Evolutionary conservation across 306 rosid genomes (phyloP), one percentile per base, ranked within the genome.

Genomic region (Chamaecrista fasciculata): DNA sequence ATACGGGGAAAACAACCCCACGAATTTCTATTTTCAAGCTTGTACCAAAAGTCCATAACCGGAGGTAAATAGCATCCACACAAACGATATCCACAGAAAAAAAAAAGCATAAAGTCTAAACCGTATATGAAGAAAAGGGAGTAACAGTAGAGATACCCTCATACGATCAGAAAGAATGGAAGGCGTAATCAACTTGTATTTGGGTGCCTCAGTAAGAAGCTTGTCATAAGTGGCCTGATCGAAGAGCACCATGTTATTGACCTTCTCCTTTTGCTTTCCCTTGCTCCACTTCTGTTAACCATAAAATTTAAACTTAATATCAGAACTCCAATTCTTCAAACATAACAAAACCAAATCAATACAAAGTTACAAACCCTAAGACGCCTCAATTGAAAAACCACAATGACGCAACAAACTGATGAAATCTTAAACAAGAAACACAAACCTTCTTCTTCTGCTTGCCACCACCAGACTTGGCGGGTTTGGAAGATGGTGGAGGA

Each of bases 241-340:
- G 9, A 89, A 86, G 11, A 89, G 78, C 52, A 89, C 96, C 91
- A 80, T 80, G 83, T 89, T 89, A 61, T 89, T 89, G 36, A 86
- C 96, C 91, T 89, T 89, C 77, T 89, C 96, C 91, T 89, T 89
- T 1, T 89, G 91, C 86, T 89, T 89, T 46, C 95, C 95, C 80
- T 89, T 89, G 79, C 91, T 84, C 89, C 91, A 89, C 80, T 89
- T 88, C 95, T 86, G 84, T 62, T 51, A 49, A 40, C 5, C 57
- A 76, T 8, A 49, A 65, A 65, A 58, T 18, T 3, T 15, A 5
- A 37, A 56, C 2, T 49, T 19, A 62, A 46, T 11, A 23, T 18
- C 18, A 57, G 3, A 23, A 6, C 72, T 3, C n/a, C 39, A 19
- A n/a, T 26, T 62, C 34, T 1, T 62, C 4, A 24, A 14, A 1